Base-by-base conservation (phyloP, 176 grass and related monocot species). In the Oryza brachyantha region DNA sequence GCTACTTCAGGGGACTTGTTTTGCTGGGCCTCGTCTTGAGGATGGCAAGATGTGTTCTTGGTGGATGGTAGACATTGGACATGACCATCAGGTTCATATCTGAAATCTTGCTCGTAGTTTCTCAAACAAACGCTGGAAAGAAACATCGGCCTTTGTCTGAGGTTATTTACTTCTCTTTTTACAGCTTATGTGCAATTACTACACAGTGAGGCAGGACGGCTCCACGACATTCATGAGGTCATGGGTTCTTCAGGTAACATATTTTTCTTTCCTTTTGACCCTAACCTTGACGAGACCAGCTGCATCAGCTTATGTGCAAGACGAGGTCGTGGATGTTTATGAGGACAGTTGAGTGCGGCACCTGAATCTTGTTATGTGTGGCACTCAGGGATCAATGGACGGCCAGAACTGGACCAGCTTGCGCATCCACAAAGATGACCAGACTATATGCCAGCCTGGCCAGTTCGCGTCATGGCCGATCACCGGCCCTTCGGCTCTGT, bases 131-230 rank as follows among this genome's bases (percentile, higher is more conserved):
- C 55, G 41, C 22, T 10, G 3, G 37, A 14, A 41, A 68, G 19
- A 50, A 36, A 61, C 25, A 28, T 64, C 13, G n/a, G 10, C 52
- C 0, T 3, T 57, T 69, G 11, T 61, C 41, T 22, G 13, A 35
- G 22, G 21, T 66, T 64, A 21, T 57, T 61, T 7, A 60, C 41
- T 72, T 76, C 29, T 80, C 10, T 61, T 66, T 36, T 86, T 61
- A 29, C 85, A 97, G 95, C 88, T 97, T 38, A 97, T 97, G 87
- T 97, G 95, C 82, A 94, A 94, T 66, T 94, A 90, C 80, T 97
- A 97, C 77, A 97, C 91, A 13, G 75, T 94, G 89, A 90, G 95
- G 59, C 95, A 97, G 76, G 92, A 98, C 71, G 92, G 95, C 59
- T 94, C 95, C 24, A 85, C 83, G 13, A 78, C 81, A 5, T 94